A percentile compares a stretch with the other conserved stretches of the same genome.
Conservation (phyloP, 768 basidiomycete genomes). For the Trametes maxima region DNA sequence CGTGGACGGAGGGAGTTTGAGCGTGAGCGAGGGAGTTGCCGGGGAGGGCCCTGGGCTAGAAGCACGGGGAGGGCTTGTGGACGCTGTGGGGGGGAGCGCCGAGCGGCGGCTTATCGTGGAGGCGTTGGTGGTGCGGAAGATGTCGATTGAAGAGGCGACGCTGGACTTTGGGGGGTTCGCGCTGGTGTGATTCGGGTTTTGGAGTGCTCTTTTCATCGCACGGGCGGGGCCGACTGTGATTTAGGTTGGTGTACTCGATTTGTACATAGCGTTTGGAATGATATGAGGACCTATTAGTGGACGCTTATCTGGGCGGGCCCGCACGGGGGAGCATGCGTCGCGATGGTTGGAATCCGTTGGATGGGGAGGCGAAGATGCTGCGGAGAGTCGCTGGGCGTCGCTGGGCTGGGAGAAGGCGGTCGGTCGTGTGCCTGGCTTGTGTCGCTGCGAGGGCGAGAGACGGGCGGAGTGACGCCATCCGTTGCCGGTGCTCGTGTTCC, state of each 20-base stretch:
- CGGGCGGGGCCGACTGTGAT: too few species aligned
- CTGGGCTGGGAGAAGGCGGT: background rate
- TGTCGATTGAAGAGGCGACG: slow-evolving; percentile 75
- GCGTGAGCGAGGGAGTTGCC: background rate
- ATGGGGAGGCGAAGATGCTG: background rate
- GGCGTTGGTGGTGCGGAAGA: slow-evolving; percentile 75
- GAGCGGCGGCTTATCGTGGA: slow-evolving; percentile 76
- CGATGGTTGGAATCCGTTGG: background rate
- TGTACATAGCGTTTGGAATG: background rate
- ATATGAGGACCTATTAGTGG: background rate
- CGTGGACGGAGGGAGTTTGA: slow-evolving; percentile 2
- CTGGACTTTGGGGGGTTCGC: slow-evolving; percentile 58
- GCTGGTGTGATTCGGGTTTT: slow-evolving; percentile 13
- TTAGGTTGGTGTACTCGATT: too few species aligned
- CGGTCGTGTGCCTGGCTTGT: slow-evolving; percentile 4
- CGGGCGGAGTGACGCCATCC: background rate
- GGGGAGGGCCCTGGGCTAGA: slow-evolving; percentile 2
- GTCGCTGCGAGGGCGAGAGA: background rate
- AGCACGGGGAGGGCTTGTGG: background rate
- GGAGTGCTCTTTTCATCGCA: background rate
- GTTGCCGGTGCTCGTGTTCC: background rate
- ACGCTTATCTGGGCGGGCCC: slow-evolving; percentile 3
- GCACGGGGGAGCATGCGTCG: background rate
- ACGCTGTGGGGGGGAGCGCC: slow-evolving; percentile 32
- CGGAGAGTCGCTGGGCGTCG: background rate